Conservation (phyloP, 2,329 filamentous ascomycete genomes). For the Colletotrichum sp. region DNA sequence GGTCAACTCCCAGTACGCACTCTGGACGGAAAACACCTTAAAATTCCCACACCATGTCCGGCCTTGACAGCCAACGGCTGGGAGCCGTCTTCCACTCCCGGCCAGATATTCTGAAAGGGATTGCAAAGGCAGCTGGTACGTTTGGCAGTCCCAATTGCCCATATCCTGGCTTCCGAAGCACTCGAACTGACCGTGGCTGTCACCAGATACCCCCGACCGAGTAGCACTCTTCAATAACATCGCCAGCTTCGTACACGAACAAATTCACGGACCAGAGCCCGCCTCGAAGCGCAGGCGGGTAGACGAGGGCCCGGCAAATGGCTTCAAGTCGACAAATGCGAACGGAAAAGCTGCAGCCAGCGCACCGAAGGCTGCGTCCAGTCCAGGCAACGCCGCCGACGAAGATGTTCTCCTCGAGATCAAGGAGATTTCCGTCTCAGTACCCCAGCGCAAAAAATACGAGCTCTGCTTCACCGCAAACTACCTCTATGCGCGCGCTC, state of each 20-base stretch:
- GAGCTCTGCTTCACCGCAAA: slow-evolving; percentile 65
- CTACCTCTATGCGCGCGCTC: slow-evolving; percentile 61
- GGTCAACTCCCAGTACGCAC: background rate
- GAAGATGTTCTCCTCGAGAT: slow-evolving; percentile 63
- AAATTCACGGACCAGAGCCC: slow-evolving; percentile 46
- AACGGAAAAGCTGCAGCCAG: slow-evolving; percentile 22
- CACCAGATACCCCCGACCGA: slow-evolving; percentile 52
- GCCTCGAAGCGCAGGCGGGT: slow-evolving; percentile 58
- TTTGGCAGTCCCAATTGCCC: background rate
- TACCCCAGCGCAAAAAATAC: slow-evolving; percentile 72
- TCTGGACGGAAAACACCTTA: background rate
- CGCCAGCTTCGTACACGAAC: slow-evolving; percentile 52
- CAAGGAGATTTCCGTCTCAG: slow-evolving; percentile 70
- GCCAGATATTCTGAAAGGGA: slow-evolving; percentile 59
- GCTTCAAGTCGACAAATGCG: slow-evolving; percentile 25
- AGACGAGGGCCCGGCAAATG: slow-evolving; percentile 41
- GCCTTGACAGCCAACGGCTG: slow-evolving; percentile 55
- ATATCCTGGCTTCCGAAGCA: background rate
- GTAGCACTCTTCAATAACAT: slow-evolving; percentile 63
- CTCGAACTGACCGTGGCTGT: background rate
- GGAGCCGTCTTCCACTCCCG: slow-evolving; percentile 57
- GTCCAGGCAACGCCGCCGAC: slow-evolving; percentile 42
- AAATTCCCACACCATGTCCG: slow-evolving; percentile 37
- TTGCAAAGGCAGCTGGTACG: slow-evolving; percentile 58
- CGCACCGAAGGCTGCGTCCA: slow-evolving; percentile 21